These are phyloP conservation scores for Actinidia arguta DNA, from an alignment of 179 eudicot species.

Conservation along the genomic window DNA sequence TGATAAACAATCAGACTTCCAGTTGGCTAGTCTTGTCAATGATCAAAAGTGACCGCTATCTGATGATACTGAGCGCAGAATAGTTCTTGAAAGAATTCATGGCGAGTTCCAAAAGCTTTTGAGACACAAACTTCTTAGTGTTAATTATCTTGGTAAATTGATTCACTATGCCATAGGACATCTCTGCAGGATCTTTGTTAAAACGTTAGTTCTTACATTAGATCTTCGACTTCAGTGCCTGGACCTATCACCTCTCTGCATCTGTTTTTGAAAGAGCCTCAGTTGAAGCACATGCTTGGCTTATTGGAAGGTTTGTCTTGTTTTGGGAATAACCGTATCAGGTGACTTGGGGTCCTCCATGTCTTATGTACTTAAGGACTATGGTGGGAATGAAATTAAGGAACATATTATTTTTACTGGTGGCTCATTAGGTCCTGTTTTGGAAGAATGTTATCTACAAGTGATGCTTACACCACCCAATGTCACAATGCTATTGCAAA, in stretches of 20 bases:
- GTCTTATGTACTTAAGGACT: background rate
- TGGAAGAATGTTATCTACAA: constrained; percentile 45
- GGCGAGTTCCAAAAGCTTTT: constrained; percentile 43
- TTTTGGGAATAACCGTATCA: constrained; percentile 39
- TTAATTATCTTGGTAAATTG: constrained; percentile 38
- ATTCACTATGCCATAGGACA: constrained; percentile 39
- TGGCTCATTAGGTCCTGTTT: constrained; percentile 39
- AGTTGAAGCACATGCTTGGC: constrained; percentile 39
- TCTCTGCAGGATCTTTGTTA: constrained; percentile 44
- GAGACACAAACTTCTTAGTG: constrained; percentile 44
- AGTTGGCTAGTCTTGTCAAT: too few relatives aligned
- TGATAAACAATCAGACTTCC: constrained; percentile 33
- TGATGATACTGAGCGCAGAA: constrained; percentile 47
- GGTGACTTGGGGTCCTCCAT: too few relatives aligned
- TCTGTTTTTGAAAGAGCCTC: constrained; percentile 51
- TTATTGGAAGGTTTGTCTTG: constrained; percentile 43
- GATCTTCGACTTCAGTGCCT: constrained; percentile 39
- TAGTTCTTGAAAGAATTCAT: constrained; percentile 49
- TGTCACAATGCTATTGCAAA: too few relatives aligned
- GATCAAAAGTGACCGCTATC: constrained; percentile 49
- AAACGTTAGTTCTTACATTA: constrained; percentile 48
- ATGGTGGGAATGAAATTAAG: constrained; percentile 25
- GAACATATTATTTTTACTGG: constrained; percentile 39
- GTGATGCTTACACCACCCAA: background rate
- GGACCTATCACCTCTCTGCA: constrained; percentile 53